phyloP scores from a whole-genome alignment of 495 filamentous ascomycete species.

The Penicillium samsonianum region DNA sequence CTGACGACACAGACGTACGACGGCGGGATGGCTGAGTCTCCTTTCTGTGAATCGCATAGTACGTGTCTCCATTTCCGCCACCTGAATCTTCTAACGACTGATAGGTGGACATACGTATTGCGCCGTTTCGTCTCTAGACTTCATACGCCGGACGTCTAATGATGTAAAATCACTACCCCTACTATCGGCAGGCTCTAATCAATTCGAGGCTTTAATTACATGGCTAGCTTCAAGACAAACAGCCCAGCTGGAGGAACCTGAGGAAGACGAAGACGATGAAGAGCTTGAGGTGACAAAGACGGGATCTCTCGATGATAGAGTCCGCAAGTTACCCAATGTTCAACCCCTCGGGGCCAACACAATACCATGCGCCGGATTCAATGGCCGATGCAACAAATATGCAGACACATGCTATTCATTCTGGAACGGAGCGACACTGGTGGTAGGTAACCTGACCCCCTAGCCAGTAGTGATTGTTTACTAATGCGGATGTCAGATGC shows the following conservation, averaged over 20 bases:
- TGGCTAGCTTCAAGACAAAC: conserved; percentile 77
- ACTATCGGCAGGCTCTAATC: conserved; percentile 34
- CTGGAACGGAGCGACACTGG: conserved; percentile 78
- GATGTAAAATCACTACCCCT: conserved; percentile 24
- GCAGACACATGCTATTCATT: conserved; percentile 94
- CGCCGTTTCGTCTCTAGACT: conserved; percentile 70
- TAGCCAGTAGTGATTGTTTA: neutral
- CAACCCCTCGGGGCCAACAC: conserved; percentile 29
- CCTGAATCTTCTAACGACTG: conserved; percentile 20
- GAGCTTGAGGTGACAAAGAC: conserved; percentile 29
- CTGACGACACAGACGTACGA: conserved; percentile 72
- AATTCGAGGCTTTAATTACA: conserved; percentile 49
- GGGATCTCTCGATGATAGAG: conserved; percentile 27
- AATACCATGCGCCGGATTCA: conserved; percentile 68
- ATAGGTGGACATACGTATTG: conserved; percentile 88
- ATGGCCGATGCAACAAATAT: conserved; percentile 84
- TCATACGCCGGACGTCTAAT: conserved; percentile 55
- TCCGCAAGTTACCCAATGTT: conserved; percentile 40
- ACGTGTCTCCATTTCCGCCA: conserved; percentile 31
- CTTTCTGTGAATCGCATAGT: conserved; percentile 88
- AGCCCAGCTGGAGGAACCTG: conserved; percentile 46
- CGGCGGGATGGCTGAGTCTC: conserved; percentile 80
- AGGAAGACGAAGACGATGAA: conserved; percentile 45
- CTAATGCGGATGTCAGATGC: conserved; percentile 51
- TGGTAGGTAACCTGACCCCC: conserved; percentile 40